Evolutionary conservation across 306 rosid genomes (phyloP), one percentile per base, ranked within the genome.

Genomic region (Chamaecrista fasciculata): DNA sequence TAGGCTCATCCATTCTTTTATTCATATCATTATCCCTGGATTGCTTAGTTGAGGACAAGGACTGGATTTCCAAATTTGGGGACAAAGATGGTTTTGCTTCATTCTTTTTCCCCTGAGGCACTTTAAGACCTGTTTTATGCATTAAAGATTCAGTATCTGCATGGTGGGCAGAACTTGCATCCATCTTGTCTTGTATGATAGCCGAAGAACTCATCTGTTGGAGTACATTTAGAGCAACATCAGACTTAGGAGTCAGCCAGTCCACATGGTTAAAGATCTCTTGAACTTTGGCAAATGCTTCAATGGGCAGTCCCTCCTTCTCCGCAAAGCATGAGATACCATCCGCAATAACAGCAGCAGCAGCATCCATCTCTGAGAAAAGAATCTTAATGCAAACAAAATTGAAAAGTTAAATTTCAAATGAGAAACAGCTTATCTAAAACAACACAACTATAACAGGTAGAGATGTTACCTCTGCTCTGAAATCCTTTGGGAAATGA

Each of bases 261-360:
- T 94, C 97, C 76, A 86, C 96, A 33, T 85, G 73, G 80, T 78
- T 94, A 75, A 94, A 94, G 63, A 91, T 82, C 82, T 91, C 97
- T 79, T 91, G 97, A 75, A 90, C 98, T 82, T 84, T 91, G 67
- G 91, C 84, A 81, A 94, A 94, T 75, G 97, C 98, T 81, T 94
- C 98, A 55, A 83, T 67, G 1, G 98, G 98, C 48, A 94, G 95
- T 42, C 97, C 97, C 72, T 84, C 97, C 75, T 85, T 83, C 70
- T 86, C 98, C 76, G 85, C 98, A 49, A 94, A 84, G 80, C 90
- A 86, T 48, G 86, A 85, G 60, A 77, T 60, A 47, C 81, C 77
- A 52, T 70, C 78, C 4, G 49, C 78, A 61, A 77, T 73, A 58
- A 83, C 70, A 37, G 79, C 78, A 26, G 92, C 81, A 52, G 88